phyloP scores from a whole-genome alignment of 805 yeast species.

The Kurtzmaniella fragi region DNA sequence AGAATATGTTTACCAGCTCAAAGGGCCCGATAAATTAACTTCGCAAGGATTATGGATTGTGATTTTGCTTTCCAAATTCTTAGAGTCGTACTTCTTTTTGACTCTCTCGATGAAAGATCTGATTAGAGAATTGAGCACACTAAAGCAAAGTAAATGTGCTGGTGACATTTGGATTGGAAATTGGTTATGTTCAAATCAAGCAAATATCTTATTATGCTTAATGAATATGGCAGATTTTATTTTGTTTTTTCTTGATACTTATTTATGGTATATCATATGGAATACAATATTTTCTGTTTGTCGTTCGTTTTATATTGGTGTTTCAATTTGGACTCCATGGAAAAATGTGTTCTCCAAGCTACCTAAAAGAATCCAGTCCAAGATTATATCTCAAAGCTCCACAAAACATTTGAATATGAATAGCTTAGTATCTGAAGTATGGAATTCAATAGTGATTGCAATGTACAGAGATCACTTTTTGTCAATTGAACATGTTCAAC shows the following conservation, averaged over 20 bases:
- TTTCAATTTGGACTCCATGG: slow-evolving; percentile 89
- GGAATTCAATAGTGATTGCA: slow-evolving; percentile 81
- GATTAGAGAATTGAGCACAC: slow-evolving; percentile 56
- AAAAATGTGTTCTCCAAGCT: slow-evolving; percentile 69
- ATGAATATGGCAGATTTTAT: slow-evolving; percentile 59
- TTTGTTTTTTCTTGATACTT: slow-evolving; percentile 74
- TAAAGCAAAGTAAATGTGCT: slow-evolving; percentile 51
- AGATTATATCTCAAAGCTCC: slow-evolving; percentile 47
- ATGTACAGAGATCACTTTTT: slow-evolving; percentile 79
- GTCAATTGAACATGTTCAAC: slow-evolving; percentile 67
- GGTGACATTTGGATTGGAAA: slow-evolving; percentile 58
- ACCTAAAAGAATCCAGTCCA: slow-evolving; percentile 72
- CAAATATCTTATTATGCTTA: slow-evolving; percentile 49
- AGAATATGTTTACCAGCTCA: slow-evolving; percentile 48
- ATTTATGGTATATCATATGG: slow-evolving; percentile 81
- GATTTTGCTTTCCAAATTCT: slow-evolving; percentile 61
- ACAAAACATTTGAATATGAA: slow-evolving; percentile 42
- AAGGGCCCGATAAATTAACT: slow-evolving; percentile 51
- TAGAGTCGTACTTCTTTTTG: slow-evolving; percentile 75
- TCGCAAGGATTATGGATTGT: slow-evolving; percentile 68
- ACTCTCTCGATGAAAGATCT: slow-evolving; percentile 73
- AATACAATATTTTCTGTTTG: slow-evolving; percentile 69
- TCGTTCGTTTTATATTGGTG: slow-evolving; percentile 67
- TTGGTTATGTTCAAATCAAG: slow-evolving; percentile 50
- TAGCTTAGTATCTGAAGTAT: slow-evolving; percentile 58